Base-by-base conservation (phyloP, 257 asterid genomes). In the Primulina huaijiensis region DNA sequence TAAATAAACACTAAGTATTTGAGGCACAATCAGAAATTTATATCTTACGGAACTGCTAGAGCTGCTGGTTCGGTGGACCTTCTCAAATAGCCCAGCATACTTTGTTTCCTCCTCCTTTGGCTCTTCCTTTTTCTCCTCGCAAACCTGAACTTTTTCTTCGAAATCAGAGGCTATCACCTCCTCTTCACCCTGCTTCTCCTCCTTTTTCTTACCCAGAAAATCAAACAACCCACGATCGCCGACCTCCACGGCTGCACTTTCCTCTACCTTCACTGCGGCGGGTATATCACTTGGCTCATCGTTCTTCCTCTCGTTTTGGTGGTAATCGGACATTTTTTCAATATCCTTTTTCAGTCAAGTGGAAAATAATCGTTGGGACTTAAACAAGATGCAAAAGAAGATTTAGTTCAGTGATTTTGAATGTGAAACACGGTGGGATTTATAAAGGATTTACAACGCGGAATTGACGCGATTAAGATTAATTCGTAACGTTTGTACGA, bases 31-130 rank as follows among this genome's bases (percentile, higher is more conserved):
- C 7, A 43, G 23, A 21, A 6, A 85, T 94, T 84, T 90, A 93
- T 97, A 6, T 84, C 95, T 84, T 90, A 93, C 98, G 10, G 89
- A 85, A 72, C 97, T 88, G 83, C 95, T 87, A 34, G 91, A 82
- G 77, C 89, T 83, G 74, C 68, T 69, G 31, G 82, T 79, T 12
- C 89, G 78, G 34, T 78, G 79, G 3, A 87, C 86, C 76, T 90
- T 92, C 58, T 86, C 65, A 60, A 62, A 60, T 34, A 90, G 72
- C 7, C 84, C 27, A 20, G 74, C 85, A 63, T 82, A 88, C 68
- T 87, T 82, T 40, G 80, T 80, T 68, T 84, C 88, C 60, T 79
- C 86, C 35, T 67, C 76, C 52, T 66, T 61, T 16, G 33, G 43
- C 52, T 74, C 79, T 2, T 67, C 76, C 52, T 63, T 64, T 16